A percentile compares a stretch with the other conserved stretches of the same genome.
phyloP scores from a whole-genome alignment of 225 moss, liverwort and hornwort genomes.

The Straminergon stramineum region DNA sequence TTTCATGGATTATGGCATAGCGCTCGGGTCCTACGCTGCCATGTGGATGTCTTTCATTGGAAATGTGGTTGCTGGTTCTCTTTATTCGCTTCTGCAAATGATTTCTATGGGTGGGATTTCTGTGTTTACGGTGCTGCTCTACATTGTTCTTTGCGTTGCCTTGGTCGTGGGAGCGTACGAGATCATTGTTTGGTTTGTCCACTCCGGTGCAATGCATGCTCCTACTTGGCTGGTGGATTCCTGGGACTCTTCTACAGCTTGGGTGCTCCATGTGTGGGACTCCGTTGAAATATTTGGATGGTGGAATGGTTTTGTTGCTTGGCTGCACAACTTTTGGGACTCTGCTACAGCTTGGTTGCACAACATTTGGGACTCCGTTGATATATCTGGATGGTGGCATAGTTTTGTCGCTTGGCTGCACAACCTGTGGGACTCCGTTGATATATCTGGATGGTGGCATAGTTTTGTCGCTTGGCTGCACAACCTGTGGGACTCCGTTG shows the following conservation, averaged over 20 bases:
- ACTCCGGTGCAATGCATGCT: background rate
- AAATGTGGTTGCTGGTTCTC: background rate
- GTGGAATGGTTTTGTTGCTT: background rate
- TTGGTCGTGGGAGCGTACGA: background rate
- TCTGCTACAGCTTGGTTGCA: background rate
- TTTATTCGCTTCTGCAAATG: background rate
- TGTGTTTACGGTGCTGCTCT: background rate
- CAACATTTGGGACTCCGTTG: background rate
- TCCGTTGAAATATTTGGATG: background rate
- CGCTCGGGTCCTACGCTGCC: background rate
- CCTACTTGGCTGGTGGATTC: background rate
- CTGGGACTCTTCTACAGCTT: background rate
- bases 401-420: too few species aligned
- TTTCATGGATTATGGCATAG: background rate
- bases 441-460: background rate
- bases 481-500: background rate
- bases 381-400: background rate
- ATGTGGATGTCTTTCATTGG: conserved; percentile 1
- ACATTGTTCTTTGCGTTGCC: background rate
- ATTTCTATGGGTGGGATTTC: background rate
- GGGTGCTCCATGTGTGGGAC: background rate
- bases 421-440: background rate
- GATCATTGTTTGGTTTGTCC: background rate
- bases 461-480: background rate
- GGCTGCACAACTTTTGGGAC: background rate